phyloP scores from a whole-genome alignment of 805 yeast species.

The Hanseniaspora lachancei region DNA sequence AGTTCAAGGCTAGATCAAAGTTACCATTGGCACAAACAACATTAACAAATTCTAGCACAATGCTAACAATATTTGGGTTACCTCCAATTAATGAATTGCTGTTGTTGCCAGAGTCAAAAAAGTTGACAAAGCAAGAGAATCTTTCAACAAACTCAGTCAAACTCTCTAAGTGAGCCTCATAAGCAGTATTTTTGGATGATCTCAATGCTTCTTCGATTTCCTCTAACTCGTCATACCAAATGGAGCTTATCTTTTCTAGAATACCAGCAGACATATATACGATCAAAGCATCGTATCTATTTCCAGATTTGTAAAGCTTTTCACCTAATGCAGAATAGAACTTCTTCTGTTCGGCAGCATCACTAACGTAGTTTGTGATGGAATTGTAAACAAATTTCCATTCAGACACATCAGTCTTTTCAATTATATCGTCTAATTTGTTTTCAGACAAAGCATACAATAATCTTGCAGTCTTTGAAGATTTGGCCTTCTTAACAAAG shows the following conservation, averaged over 20 bases:
- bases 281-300: slow-evolving; percentile 61
- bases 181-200: slow-evolving; percentile 35
- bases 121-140: slow-evolving; percentile 44
- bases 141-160: slow-evolving; percentile 74
- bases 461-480: slow-evolving; percentile 52
- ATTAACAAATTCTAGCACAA: slow-evolving; percentile 70
- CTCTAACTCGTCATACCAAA: slow-evolving; percentile 73
- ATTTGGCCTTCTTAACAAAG: slow-evolving; percentile 41
- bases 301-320: slow-evolving; percentile 42
- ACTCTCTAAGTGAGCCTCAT: slow-evolving; percentile 74
- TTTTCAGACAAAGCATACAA: slow-evolving; percentile 50
- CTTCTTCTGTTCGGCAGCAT: slow-evolving; percentile 37
- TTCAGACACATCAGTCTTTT: slow-evolving; percentile 58
- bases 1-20: slow-evolving; percentile 63
- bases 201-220: slow-evolving; percentile 32
- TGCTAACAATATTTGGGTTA: slow-evolving; percentile 30
- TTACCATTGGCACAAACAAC: slow-evolving; percentile 71
- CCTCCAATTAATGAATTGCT: slow-evolving; percentile 19
- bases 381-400: slow-evolving; percentile 78
- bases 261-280: slow-evolving; percentile 74
- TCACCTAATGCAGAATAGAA: slow-evolving; percentile 64
- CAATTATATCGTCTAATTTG: slow-evolving; percentile 54
- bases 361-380: slow-evolving; percentile 43
- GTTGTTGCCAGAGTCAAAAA: slow-evolving; percentile 15
- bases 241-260: slow-evolving; percentile 58